Evolutionary conservation across 2,329 filamentous ascomycete genomes (phyloP).

Genomic region (Stagonosporopsis vannaccii): DNA sequence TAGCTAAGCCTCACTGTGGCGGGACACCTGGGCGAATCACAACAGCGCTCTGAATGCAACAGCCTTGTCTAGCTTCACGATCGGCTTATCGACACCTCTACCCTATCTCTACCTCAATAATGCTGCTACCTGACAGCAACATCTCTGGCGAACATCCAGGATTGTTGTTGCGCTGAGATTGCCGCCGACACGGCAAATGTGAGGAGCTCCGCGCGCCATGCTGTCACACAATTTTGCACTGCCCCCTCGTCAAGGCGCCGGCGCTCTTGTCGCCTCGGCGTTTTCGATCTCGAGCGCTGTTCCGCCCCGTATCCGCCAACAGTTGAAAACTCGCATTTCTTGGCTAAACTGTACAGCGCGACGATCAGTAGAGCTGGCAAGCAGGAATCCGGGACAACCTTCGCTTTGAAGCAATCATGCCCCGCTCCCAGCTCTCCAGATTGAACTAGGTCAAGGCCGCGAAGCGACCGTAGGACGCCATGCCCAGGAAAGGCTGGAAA

Average conservation of each 20-base stretch:
- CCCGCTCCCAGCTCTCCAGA: neutral
- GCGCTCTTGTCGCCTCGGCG: slow-evolving; percentile 12
- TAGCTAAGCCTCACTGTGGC: neutral
- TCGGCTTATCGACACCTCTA: neutral
- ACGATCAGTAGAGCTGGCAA: neutral
- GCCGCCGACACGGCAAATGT: neutral
- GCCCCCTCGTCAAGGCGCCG: slow-evolving; percentile 14
- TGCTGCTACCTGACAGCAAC: neutral
- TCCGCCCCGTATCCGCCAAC: neutral
- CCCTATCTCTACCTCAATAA: neutral
- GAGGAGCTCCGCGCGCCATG: neutral
- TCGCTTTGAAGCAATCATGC: neutral
- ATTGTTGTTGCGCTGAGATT: neutral
- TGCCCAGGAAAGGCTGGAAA: slow-evolving; percentile 9
- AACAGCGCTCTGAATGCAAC: neutral
- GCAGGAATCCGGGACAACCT: neutral
- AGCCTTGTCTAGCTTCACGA: slow-evolving; percentile 2
- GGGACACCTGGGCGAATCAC: neutral
- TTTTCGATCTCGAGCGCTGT: neutral
- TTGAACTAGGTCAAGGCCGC: neutral
- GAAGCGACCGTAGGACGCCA: slow-evolving; percentile 8
- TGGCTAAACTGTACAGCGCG: neutral
- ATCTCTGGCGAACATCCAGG: neutral
- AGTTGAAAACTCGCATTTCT: neutral
- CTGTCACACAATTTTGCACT: slow-evolving; percentile 17